Percentiles rank a stretch among this genome's conserved stretches.
These are phyloP conservation scores for Xylaria sp. DNA, from an alignment of 495 filamentous ascomycete genomes.

Conservation along the genomic window DNA sequence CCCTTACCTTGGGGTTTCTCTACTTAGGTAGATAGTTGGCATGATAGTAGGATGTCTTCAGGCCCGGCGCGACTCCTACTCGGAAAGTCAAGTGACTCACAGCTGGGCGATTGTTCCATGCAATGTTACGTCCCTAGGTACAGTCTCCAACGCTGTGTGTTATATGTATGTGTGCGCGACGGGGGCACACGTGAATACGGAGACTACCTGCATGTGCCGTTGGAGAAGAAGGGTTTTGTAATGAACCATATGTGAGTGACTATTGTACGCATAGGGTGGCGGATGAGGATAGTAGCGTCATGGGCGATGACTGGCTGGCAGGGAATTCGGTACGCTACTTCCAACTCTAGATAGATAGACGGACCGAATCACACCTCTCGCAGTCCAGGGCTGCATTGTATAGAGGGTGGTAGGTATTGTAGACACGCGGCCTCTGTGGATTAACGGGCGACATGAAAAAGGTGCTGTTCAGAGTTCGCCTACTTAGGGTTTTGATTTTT, in stretches of 20 bases:
- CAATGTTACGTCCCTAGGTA: not conserved
- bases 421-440: no score
- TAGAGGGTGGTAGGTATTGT: not conserved
- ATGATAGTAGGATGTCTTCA: not conserved
- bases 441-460: not conserved
- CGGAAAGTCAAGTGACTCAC: not conserved
- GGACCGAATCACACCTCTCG: not conserved
- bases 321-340: not conserved
- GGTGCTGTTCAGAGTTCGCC: no score
- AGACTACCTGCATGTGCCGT: not conserved
- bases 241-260: not conserved
- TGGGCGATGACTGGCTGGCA: not conserved
- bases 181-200: not conserved
- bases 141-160: not conserved
- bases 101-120: not conserved
- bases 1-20: no score
- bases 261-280: not conserved
- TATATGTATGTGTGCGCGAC: not conserved
- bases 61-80: not conserved
- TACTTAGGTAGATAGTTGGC: no score
- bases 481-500: no score
- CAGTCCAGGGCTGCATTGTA: not conserved
- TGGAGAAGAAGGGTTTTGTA: not conserved
- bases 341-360: not conserved
- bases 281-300: not conserved